phyloP scores from a whole-genome alignment of 2,329 filamentous ascomycete genomes.

The Paramyrothecium sp. region DNA sequence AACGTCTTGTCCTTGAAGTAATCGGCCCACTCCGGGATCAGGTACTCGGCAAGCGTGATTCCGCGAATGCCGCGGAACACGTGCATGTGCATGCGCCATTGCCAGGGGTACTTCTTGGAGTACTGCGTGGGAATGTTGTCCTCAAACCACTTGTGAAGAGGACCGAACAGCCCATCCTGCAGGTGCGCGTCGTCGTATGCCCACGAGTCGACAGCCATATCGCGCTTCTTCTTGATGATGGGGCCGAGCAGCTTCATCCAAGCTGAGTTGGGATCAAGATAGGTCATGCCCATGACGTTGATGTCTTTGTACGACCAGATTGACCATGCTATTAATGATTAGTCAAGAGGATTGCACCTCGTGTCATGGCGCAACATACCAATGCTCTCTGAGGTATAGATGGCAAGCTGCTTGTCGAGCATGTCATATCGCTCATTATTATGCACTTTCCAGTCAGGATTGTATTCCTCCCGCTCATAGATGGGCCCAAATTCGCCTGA shows the following conservation, averaged over 20 bases:
- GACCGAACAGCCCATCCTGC: conserved; percentile 31
- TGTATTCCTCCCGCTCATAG: conserved; percentile 36
- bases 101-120: conserved; percentile 43
- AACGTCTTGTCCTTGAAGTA: conserved; percentile 49
- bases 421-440: conserved; percentile 36
- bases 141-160: conserved; percentile 39
- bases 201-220: conserved; percentile 54
- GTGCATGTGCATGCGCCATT: conserved; percentile 49
- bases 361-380: conserved; percentile 1
- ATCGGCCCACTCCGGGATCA: conserved; percentile 52
- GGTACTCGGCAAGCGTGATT: conserved; percentile 42
- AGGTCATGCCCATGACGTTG: conserved; percentile 53
- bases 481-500: conserved; percentile 48
- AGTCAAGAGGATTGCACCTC: not conserved
- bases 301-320: conserved; percentile 61
- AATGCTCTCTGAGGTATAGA: conserved; percentile 26
- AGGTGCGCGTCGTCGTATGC: conserved; percentile 32
- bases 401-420: conserved; percentile 35
- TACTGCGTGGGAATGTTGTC: conserved; percentile 40
- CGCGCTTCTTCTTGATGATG: conserved; percentile 54
- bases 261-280: conserved; percentile 39
- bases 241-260: conserved; percentile 49
- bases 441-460: conserved; percentile 18
- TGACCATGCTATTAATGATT: conserved; percentile 42
- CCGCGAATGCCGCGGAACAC: conserved; percentile 42